Evolutionary conservation across 1,284 basidiomycete genomes (phyloP).

Genomic region (Hymenochaete sp.): DNA sequence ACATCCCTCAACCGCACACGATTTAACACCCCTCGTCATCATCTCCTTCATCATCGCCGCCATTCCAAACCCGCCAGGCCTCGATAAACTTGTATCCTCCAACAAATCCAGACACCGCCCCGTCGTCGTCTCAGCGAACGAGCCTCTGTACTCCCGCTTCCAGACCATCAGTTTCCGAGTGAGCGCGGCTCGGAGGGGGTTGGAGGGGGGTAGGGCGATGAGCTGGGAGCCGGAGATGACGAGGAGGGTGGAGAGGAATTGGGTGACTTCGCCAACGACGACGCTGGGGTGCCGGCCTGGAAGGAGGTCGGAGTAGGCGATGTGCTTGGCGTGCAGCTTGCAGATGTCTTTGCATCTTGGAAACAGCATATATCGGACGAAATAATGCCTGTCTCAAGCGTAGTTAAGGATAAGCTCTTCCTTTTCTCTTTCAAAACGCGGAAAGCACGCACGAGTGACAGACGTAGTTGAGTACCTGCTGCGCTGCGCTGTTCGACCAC

Average conservation of each 20-base stretch:
- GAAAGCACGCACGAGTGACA: constrained; percentile 26
- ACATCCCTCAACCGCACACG: constrained; percentile 27
- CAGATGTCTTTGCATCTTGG: constrained; percentile 27
- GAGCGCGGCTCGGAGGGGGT: constrained; percentile 26
- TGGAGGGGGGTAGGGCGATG: constrained; percentile 25
- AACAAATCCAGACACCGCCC: constrained; percentile 29
- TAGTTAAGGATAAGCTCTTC: neutral
- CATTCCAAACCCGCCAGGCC: constrained; percentile 23
- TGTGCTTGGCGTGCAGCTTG: constrained; percentile 30
- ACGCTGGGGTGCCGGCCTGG: constrained; percentile 19
- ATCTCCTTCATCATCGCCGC: too few relatives aligned
- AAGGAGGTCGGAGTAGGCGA: constrained; percentile 22
- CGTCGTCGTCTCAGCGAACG: constrained; percentile 27
- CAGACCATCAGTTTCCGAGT: constrained; percentile 27
- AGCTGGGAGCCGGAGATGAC: constrained; percentile 31
- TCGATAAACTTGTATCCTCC: constrained; percentile 23
- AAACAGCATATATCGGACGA: constrained; percentile 29
- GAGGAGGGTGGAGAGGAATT: constrained; percentile 34
- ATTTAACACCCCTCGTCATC: constrained; percentile 23
- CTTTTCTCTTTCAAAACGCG: too few relatives aligned
- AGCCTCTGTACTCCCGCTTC: constrained; percentile 24
- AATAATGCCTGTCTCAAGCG: constrained; percentile 29
- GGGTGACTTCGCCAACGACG: constrained; percentile 29
- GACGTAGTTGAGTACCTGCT: constrained; percentile 28
- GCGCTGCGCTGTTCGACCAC: constrained; percentile 23